Percentiles rank a stretch among this genome's conserved stretches.
Conservation (phyloP, 768 basidiomycete species). For the Jaapia argillacea region DNA sequence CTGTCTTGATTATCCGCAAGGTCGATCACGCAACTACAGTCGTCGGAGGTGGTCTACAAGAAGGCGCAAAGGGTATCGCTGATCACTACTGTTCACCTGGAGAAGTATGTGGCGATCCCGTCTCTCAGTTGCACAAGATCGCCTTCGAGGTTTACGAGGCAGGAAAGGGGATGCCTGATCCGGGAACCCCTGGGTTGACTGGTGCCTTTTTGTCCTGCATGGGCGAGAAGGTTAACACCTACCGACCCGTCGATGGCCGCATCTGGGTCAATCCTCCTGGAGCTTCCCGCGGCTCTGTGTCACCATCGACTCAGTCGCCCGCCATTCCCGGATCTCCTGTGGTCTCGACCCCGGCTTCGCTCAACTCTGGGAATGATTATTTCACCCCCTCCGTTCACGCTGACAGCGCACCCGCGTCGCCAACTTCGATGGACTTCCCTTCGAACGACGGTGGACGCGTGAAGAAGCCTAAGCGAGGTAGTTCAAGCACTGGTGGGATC, state of each 20-base stretch:
- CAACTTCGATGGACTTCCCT: conserved; percentile 56
- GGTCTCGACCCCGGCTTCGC: conserved; percentile 48
- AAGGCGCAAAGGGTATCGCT: conserved; percentile 76
- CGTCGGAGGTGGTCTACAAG: conserved; percentile 84
- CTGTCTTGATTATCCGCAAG: conserved; percentile 88
- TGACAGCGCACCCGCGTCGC: conserved; percentile 62
- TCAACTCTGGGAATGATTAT: conserved; percentile 48
- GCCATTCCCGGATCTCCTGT: conserved; percentile 62
- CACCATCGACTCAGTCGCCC: conserved; percentile 37
- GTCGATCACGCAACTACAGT: conserved; percentile 87
- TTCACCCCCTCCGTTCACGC: conserved; percentile 40
- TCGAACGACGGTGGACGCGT: conserved; percentile 82
- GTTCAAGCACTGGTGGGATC: conserved; percentile 58
- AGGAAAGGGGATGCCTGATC: conserved; percentile 57
- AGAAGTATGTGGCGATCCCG: conserved; percentile 88
- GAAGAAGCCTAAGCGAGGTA: conserved; percentile 68
- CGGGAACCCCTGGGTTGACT: conserved; percentile 66
- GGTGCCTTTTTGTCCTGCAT: conserved; percentile 86
- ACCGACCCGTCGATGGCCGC: conserved; percentile 74
- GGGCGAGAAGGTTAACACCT: conserved; percentile 91
- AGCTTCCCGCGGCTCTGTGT: conserved; percentile 22
- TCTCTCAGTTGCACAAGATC: conserved; percentile 93
- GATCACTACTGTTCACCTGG: conserved; percentile 77
- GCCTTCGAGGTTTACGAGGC: conserved; percentile 86
- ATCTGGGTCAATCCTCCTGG: conserved; percentile 53